Percentiles rank a stretch among this genome's conserved stretches.
Conservation (phyloP, 1,284 basidiomycete species). For the Cutaneotrichosporon sp. region DNA sequence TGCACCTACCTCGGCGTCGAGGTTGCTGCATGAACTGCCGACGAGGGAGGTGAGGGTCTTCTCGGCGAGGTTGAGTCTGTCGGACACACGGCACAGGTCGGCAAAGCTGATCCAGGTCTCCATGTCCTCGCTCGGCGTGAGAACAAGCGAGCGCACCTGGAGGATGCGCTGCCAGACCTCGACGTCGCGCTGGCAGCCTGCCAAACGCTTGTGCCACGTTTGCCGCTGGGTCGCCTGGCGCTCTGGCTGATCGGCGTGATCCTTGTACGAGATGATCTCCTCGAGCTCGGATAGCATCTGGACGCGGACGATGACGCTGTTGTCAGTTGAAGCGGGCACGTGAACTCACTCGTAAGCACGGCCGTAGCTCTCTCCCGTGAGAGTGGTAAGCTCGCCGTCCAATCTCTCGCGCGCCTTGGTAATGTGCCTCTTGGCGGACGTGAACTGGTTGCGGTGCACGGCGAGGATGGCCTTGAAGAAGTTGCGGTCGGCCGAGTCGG, state of each 20-base stretch:
- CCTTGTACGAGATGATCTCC: conserved; percentile 96
- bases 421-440: conserved; percentile 86
- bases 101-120: conserved; percentile 97
- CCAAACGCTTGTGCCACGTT: conserved; percentile 92
- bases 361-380: conserved; percentile 94
- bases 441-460: conserved; percentile 95
- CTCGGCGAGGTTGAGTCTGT: conserved; percentile 85
- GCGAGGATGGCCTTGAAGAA: conserved; percentile 96
- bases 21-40: conserved; percentile 58
- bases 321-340: conserved; percentile 22
- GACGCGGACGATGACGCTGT: conserved; percentile 89
- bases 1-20: conserved; percentile 42
- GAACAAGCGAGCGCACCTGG: conserved; percentile 91
- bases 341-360: conserved; percentile 86
- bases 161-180: conserved; percentile 99
- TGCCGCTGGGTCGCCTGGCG: conserved; percentile 80
- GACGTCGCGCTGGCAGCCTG: conserved; percentile 97
- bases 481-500: conserved; percentile 88
- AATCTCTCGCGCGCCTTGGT: conserved; percentile 91
- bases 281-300: conserved; percentile 99
- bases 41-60: conserved; percentile 95
- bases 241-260: conserved; percentile 89
- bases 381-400: conserved; percentile 86
- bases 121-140: conserved; percentile 91
- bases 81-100: conserved; percentile 81